Conservation (phyloP, 2,329 filamentous ascomycete species). For the Colletotrichum melonis region DNA sequence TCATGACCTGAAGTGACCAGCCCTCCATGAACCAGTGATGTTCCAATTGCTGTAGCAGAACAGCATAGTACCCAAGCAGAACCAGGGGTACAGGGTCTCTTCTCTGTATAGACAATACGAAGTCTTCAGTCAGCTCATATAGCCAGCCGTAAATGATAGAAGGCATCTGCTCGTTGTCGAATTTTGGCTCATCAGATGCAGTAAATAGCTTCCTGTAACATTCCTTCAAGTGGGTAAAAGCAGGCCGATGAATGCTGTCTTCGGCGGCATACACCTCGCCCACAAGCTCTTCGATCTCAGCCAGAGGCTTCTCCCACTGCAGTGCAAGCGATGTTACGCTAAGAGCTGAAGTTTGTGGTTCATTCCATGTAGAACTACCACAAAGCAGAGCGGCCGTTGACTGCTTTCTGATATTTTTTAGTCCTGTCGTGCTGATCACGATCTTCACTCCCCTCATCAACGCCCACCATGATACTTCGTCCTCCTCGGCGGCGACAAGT, state of each 20-base stretch:
- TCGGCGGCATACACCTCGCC: background rate
- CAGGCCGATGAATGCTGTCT: background rate
- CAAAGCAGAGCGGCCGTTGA: constrained; percentile 21
- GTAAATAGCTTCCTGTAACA: constrained; percentile 22
- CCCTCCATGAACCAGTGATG: constrained; percentile 36
- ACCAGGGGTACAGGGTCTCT: constrained; percentile 28
- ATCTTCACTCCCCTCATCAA: constrained; percentile 35
- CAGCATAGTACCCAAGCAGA: constrained; percentile 34
- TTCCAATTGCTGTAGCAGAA: constrained; percentile 27
- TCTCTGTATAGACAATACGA: constrained; percentile 11
- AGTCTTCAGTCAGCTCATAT: constrained; percentile 21
- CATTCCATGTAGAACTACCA: constrained; percentile 11
- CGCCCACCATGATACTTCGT: constrained; percentile 35
- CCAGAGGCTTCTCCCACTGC: constrained; percentile 28
- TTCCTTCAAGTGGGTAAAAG: background rate
- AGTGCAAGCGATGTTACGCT: background rate
- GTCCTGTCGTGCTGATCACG: constrained; percentile 27
- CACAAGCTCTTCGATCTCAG: background rate
- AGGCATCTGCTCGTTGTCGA: background rate
- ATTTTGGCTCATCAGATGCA: background rate
- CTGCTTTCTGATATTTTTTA: background rate
- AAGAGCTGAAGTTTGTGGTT: background rate
- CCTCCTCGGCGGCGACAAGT: constrained; percentile 32
- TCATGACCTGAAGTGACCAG: constrained; percentile 15
- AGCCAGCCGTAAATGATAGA: constrained; percentile 29